Percentiles rank a stretch among this genome's conserved stretches.
Evolutionary conservation across 805 yeast genomes (phyloP).

Genomic region (Ogataea zsoltii): DNA sequence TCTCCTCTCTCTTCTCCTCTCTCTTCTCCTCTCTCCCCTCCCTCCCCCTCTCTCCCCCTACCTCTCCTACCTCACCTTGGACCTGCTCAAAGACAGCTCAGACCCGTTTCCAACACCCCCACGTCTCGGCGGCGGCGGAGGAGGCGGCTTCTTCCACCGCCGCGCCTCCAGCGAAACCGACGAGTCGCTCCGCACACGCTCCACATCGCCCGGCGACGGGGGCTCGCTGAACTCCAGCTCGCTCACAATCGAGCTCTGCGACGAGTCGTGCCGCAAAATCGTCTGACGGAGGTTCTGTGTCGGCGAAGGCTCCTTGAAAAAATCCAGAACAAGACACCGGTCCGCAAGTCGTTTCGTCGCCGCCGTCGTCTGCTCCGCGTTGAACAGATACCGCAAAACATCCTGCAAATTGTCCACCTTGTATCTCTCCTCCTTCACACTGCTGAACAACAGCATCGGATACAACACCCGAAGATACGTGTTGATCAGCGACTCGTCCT

Average conservation of each 20-base stretch:
- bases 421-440: conserved; percentile 56
- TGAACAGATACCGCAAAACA: conserved; percentile 49
- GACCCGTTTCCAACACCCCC: conserved; percentile 11
- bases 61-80: conserved; percentile 14
- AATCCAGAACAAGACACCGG: conserved; percentile 34
- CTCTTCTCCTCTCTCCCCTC: too few relatives aligned
- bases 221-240: conserved; percentile 18
- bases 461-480: conserved; percentile 73
- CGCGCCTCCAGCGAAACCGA: conserved; percentile 16
- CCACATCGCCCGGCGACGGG: conserved; percentile 7
- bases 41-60: too few relatives aligned
- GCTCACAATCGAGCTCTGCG: conserved; percentile 19
- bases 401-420: conserved; percentile 54
- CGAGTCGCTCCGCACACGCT: conserved; percentile 15
- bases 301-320: conserved; percentile 12
- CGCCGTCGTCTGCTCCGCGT: conserved; percentile 37
- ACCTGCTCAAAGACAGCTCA: conserved; percentile 21
- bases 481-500: conserved; percentile 58
- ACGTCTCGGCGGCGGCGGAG: conserved; percentile 28
- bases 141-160: conserved; percentile 22
- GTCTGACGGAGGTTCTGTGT: conserved; percentile 2
- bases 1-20: too few relatives aligned
- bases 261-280: conserved; percentile 10
- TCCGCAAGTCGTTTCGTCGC: conserved; percentile 44
- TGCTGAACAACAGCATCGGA: conserved; percentile 69